These are phyloP conservation scores for Chlamydomonas applanata DNA, from an alignment of 139 green algal genomes.

Conservation along the genomic window DNA sequence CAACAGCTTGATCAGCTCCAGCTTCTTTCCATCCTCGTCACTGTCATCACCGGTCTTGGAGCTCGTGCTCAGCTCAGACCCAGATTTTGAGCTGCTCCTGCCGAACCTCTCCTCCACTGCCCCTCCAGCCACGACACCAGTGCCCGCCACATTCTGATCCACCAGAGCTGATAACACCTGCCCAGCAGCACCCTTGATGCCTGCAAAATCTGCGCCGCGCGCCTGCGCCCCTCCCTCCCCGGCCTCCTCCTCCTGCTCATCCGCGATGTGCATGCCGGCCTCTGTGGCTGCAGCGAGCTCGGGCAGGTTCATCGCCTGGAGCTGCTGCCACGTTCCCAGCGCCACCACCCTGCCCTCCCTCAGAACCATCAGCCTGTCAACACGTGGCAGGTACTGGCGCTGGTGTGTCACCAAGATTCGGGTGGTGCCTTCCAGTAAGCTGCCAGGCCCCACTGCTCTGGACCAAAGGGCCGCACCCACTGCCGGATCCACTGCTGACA, in stretches of 20 bases:
- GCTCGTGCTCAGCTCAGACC: no score
- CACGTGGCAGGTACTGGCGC: conserved; percentile 64
- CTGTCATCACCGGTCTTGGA: no score
- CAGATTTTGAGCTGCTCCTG: no score
- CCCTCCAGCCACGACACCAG: no score
- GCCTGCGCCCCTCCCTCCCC: neutral
- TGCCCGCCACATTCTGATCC: no score
- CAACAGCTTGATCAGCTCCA: no score
- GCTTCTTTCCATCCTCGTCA: no score
- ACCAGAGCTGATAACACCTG: conserved; percentile 45
- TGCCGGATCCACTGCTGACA: conserved; percentile 70
- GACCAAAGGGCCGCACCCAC: conserved; percentile 67
- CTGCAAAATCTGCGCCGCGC: no score
- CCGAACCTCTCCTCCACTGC: no score
- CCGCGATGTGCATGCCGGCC: conserved; percentile 17
- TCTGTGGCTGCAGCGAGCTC: conserved; percentile 50
- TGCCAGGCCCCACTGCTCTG: conserved; percentile 59
- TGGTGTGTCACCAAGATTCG: conserved; percentile 81
- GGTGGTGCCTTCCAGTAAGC: conserved; percentile 59
- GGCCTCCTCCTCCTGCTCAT: neutral
- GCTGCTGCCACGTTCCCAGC: conserved; percentile 52
- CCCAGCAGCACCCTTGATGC: conserved; percentile 40
- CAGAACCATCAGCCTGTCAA: conserved; percentile 73
- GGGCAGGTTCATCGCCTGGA: conserved; percentile 36
- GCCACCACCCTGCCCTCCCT: conserved; percentile 47